phyloP scores from a whole-genome alignment of 2,329 filamentous ascomycete genomes.

The Aspergillus aculeatinus region DNA sequence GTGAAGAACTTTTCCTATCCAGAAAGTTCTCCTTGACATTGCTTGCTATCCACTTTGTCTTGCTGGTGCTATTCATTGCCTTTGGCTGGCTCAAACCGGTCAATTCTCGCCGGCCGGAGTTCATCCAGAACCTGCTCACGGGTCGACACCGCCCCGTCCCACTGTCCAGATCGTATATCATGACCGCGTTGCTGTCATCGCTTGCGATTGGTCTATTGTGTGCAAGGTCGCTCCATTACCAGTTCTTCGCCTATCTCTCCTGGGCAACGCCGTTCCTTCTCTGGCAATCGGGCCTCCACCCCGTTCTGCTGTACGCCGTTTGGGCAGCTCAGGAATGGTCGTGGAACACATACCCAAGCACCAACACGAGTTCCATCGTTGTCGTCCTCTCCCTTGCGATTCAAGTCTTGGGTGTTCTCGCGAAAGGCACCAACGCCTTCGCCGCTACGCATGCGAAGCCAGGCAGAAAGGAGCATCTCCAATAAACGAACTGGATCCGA shows the following conservation, averaged over 20 bases:
- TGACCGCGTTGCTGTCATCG: constrained; percentile 73
- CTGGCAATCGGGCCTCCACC: constrained; percentile 72
- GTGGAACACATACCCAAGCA: constrained; percentile 93
- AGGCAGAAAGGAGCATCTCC: constrained; percentile 22
- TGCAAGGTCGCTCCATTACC: constrained; percentile 86
- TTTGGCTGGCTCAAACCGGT: constrained; percentile 73
- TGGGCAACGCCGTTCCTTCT: constrained; percentile 87
- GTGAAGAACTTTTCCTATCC: constrained; percentile 75
- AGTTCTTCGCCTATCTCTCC: constrained; percentile 89
- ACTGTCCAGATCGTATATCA: constrained; percentile 70
- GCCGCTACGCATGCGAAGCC: constrained; percentile 19
- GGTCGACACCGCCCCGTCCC: constrained; percentile 58
- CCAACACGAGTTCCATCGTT: constrained; percentile 59
- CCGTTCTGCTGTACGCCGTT: constrained; percentile 63
- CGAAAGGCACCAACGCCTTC: constrained; percentile 33
- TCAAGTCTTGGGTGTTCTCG: constrained; percentile 64
- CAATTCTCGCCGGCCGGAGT: constrained; percentile 55
- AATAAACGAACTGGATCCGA: constrained; percentile 18
- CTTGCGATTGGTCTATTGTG: constrained; percentile 79
- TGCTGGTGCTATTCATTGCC: constrained; percentile 66
- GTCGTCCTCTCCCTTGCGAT: constrained; percentile 71
- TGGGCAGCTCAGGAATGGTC: constrained; percentile 86
- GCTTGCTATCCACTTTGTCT: constrained; percentile 61
- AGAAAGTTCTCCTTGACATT: constrained; percentile 66
- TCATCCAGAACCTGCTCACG: constrained; percentile 52